phyloP scores from a whole-genome alignment of 257 asterid species.

The Solanum paucissectum region DNA sequence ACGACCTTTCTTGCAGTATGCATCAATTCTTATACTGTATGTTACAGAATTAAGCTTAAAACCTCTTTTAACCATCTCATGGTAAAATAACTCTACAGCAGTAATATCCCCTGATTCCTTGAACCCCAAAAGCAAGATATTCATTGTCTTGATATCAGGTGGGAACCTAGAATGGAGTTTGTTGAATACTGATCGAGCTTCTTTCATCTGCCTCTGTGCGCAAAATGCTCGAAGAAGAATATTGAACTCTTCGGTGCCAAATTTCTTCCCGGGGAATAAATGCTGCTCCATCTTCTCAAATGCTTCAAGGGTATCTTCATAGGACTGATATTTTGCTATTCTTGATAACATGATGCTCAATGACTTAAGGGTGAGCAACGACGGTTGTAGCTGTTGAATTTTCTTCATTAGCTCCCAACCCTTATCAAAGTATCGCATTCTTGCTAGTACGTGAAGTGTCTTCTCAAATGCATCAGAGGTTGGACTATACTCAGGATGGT shows the following conservation, averaged over 20 bases:
- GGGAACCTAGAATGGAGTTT: conserved; percentile 50
- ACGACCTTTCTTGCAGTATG: conserved; percentile 64
- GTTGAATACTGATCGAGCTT: conserved; percentile 74
- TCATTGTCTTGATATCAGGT: conserved; percentile 78
- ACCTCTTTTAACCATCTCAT: conserved; percentile 85
- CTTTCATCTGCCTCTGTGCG: conserved; percentile 82
- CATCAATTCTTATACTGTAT: conserved; percentile 58
- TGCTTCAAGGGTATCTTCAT: conserved; percentile 64
- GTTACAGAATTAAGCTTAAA: conserved; percentile 62
- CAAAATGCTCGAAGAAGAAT: conserved; percentile 78
- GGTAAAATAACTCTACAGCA: conserved; percentile 78
- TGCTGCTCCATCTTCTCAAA: conserved; percentile 69
- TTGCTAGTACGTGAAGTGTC: conserved; percentile 73
- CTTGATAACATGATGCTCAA: conserved; percentile 84
- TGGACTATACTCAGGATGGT: conserved; percentile 34
- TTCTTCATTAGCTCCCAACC: conserved; percentile 69
- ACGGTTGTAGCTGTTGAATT: conserved; percentile 41
- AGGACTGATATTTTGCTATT: conserved; percentile 65
- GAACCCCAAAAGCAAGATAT: conserved; percentile 80
- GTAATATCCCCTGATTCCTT: conserved; percentile 78
- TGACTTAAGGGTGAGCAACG: conserved; percentile 69
- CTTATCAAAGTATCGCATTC: conserved; percentile 82
- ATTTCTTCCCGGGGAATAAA: conserved; percentile 35
- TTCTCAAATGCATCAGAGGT: conserved; percentile 83
- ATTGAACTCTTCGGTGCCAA: conserved; percentile 70